Conservation (phyloP, 163 green algal genomes). For the Botryococcus braunii region DNA sequence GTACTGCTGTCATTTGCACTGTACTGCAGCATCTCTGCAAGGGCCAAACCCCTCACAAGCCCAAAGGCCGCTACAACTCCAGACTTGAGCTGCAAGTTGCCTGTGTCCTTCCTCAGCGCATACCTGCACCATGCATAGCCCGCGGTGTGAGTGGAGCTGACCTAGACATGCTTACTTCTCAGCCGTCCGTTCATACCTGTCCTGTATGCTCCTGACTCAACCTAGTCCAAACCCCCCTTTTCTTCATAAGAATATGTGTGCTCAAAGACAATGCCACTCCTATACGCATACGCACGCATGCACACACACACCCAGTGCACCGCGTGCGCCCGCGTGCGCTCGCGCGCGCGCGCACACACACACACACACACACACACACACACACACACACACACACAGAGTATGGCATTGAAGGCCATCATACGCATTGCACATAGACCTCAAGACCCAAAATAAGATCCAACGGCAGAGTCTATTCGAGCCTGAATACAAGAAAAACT, state of each 20-base stretch:
- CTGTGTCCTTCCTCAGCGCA: constrained; percentile 17
- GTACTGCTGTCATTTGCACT: neutral
- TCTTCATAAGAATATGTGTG: neutral
- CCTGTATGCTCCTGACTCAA: neutral
- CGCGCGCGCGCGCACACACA: too few species aligned
- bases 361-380: too few species aligned
- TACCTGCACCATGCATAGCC: constrained; percentile 27
- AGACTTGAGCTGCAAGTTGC: constrained; percentile 19
- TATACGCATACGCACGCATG: too few species aligned
- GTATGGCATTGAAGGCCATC: too few species aligned
- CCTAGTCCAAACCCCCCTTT: too few species aligned
- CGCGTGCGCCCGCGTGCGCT: too few species aligned
- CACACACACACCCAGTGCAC: too few species aligned
- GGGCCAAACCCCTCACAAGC: constrained; percentile 40
- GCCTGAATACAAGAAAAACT: neutral
- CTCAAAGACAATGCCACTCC: neutral
- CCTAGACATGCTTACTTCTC: neutral
- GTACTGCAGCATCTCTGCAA: constrained; percentile 33
- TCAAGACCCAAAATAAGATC: too few species aligned
- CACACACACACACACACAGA: too few species aligned
- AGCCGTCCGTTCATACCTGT: neutral
- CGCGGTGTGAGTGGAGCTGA: neutral
- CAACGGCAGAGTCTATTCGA: too few species aligned
- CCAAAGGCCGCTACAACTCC: constrained; percentile 66
- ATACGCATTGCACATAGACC: too few species aligned